Base-by-base conservation (phyloP, 2,329 filamentous ascomycete genomes). In the Colletotrichum abscissum region DNA sequence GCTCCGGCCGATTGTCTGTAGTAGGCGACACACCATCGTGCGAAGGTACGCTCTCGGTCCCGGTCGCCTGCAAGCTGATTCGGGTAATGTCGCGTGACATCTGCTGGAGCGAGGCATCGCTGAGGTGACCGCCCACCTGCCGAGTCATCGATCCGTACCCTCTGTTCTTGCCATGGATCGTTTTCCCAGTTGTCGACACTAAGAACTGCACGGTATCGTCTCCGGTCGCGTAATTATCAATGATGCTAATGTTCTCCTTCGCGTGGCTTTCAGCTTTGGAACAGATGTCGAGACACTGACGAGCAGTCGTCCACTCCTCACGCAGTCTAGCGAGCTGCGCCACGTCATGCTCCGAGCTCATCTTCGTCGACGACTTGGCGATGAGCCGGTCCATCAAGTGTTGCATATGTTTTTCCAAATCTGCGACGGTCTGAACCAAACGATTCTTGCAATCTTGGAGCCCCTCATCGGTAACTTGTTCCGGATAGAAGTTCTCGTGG, bases 181-280 rank as follows among this genome's bases (percentile, higher is more conserved):
- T 74, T 30, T 76, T 76, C 2, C 67, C 74, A 14, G 75, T 70
- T 0, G 74, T 77, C 5, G 69, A 74, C 11, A 74, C 74, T 62
- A 78, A 71, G 26, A 75, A 73, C 46, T 78, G 73, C 8, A 77
- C 62, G 33, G 74, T 69, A 24, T 69, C 74, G 52, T 76, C 74
- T 9, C 75, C 69, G 19, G 71, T 63, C 14, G 67, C 56, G 26
- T 75, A 72, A 52, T 75, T 76, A 28, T 76, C 69, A 26, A 76
- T 70, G 19, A 64, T 69, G 62, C 69, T 75, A 12, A 75, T 71
- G 24, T 73, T 66, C 46, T 75, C 75, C 54, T 69, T 55, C 4
- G 58, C 26, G 11, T 58, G 24, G 19, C 54, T 56, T 9, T 69
- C 59, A 16, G 60, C 59, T 12, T 42, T 46, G 9, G 38, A 69